Evolutionary conservation across 2,329 filamentous ascomycete species (phyloP), one percentile per base, ranked within the genome.

Genomic region (Claviceps monticola): DNA sequence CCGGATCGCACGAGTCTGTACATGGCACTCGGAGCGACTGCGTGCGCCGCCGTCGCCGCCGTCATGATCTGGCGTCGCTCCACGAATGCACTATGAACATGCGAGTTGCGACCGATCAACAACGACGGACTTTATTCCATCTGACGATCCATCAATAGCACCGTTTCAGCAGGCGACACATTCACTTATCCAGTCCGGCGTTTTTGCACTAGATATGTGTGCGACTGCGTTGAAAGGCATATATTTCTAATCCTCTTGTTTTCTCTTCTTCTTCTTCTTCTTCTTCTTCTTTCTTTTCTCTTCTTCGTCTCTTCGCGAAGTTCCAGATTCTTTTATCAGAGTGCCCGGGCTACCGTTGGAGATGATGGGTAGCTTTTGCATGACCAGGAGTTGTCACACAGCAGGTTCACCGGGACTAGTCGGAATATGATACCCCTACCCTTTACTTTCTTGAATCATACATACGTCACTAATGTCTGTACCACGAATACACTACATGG

Each of bases 1-100:
- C 82, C 84, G 4, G 91, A 96, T 66, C 80, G 87, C 59, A 88
- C 89, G 56, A 84, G 86, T 56, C 73, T 95, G 61, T 95, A 95
- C 61, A 80, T 97, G 61, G 88, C 88, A 2, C 71, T 94, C 4
- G 88, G 86, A 1, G 90, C 88, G 0, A 80, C 78, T 7, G 74
- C 76, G 0, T 84, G 80, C 56, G 82, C 82, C 2, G 76, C 74
- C 5, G 67, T 83, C 5, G 80, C 80, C 1, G 80, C 80, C 1
- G 72, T 79, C 51, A 80, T 83, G 73, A 84, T 84, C 48, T 84
- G 78, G 78, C 74, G 75, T 46, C 68, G 77, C 46, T 77, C 76
- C 19, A 76, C 75, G 2, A 76, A 75, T 52, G 71, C 73, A 16
- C 58, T 60, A 21, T 72, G 49, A 62, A 50, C 9, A 29, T 34